Conservation (phyloP, 495 filamentous ascomycete genomes). For the Friedmanniomyces simplex region DNA sequence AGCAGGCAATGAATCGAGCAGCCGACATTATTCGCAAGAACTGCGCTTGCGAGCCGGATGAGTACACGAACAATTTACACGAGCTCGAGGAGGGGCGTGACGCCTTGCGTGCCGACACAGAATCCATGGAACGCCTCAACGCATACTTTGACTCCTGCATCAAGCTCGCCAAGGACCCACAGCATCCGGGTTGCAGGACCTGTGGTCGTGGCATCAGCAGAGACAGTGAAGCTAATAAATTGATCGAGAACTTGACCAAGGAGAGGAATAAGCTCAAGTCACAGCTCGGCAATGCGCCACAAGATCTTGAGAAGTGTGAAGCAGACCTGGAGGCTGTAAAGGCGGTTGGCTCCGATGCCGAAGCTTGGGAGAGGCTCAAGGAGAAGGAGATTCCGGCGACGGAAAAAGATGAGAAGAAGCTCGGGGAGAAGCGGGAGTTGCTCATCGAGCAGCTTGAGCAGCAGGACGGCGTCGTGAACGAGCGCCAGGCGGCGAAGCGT, state of each 20-base stretch:
- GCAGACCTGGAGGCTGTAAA: constrained; percentile 47
- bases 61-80: constrained; percentile 43
- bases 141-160: constrained; percentile 55
- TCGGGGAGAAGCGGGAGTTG: constrained; percentile 44
- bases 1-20: constrained; percentile 52
- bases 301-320: constrained; percentile 44
- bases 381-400: constrained; percentile 60
- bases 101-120: constrained; percentile 49
- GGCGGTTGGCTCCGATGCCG: constrained; percentile 54
- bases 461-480: constrained; percentile 58
- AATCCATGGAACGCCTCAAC: constrained; percentile 49
- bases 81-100: constrained; percentile 52
- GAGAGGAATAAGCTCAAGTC: constrained; percentile 47
- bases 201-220: constrained; percentile 56
- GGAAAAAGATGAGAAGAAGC: constrained; percentile 47
- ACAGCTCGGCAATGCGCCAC: constrained; percentile 28
- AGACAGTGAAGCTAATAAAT: constrained; percentile 34
- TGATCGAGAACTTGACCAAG: constrained; percentile 38
- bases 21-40: constrained; percentile 42
- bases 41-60: constrained; percentile 43
- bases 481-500: constrained; percentile 52
- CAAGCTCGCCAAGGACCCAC: constrained; percentile 40
- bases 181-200: constrained; percentile 55
- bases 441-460: constrained; percentile 59
- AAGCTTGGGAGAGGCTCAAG: constrained; percentile 58